These are phyloP conservation scores for Amphibolis antarctica DNA, from an alignment of 106 monocot species.

Conservation along the genomic window DNA sequence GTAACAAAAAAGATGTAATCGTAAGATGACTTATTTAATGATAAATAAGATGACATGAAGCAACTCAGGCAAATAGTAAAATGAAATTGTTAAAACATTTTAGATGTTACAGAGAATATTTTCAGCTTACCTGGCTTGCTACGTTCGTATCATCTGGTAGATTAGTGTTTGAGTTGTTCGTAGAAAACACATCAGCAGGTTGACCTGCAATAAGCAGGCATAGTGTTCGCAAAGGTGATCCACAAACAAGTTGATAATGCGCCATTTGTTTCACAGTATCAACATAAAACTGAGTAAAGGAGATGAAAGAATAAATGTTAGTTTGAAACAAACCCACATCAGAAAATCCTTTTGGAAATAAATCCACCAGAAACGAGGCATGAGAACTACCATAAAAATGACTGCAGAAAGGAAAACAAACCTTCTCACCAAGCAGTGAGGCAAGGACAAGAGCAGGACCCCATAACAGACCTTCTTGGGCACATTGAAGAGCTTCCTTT, in stretches of 20 bases:
- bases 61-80: too few species aligned
- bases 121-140: slow-evolving; percentile 18
- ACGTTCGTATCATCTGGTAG: slow-evolving; percentile 21
- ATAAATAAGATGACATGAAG: too few species aligned
- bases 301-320: neutral
- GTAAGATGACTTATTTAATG: too few species aligned
- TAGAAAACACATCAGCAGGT: slow-evolving; percentile 86
- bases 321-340: neutral
- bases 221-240: slow-evolving; percentile 83
- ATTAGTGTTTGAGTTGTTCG: slow-evolving; percentile 14
- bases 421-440: slow-evolving; percentile 81
- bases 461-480: slow-evolving; percentile 94
- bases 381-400: neutral
- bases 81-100: too few species aligned
- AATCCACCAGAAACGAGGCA: too few species aligned
- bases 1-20: too few species aligned
- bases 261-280: slow-evolving; percentile 98
- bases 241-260: slow-evolving; percentile 52
- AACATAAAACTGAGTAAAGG: slow-evolving; percentile 63
- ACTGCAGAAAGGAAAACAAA: slow-evolving; percentile 12
- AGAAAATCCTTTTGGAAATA: too few species aligned
- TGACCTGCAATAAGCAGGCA: slow-evolving; percentile 93
- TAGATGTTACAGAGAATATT: too few species aligned
- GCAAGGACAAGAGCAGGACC: slow-evolving; percentile 95
- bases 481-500: slow-evolving; percentile 82